Percentiles rank a stretch among this genome's conserved stretches.
Evolutionary conservation across 139 green algal genomes (phyloP).

Genomic region (Haematococcus lacustris): DNA sequence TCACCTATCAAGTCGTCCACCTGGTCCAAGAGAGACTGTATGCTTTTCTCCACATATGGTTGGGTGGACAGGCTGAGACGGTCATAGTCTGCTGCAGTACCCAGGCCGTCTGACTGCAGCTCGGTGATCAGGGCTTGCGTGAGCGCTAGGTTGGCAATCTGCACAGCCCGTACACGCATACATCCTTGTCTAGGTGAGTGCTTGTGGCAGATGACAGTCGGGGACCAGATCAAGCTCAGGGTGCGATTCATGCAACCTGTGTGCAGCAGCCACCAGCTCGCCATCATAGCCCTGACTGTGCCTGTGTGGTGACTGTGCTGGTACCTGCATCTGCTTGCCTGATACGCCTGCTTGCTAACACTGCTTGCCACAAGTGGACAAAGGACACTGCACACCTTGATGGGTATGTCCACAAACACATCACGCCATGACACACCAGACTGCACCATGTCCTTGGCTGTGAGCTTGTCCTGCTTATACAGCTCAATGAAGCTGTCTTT

Average conservation of each 20-base stretch:
- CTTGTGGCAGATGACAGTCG: too few relatives aligned
- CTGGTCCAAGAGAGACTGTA: slow-evolving; percentile 85
- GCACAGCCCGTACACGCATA: neutral
- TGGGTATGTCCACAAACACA: slow-evolving; percentile 93
- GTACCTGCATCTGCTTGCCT: too few relatives aligned
- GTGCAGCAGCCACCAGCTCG: too few relatives aligned
- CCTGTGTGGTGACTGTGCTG: too few relatives aligned
- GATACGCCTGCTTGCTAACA: neutral
- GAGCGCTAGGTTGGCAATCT: slow-evolving; percentile 66
- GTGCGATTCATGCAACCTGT: too few relatives aligned
- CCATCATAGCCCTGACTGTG: too few relatives aligned
- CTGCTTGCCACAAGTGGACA: too few relatives aligned
- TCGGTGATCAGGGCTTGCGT: slow-evolving; percentile 71
- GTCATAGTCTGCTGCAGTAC: slow-evolving; percentile 57
- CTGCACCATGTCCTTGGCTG: slow-evolving; percentile 62
- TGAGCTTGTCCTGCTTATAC: slow-evolving; percentile 62
- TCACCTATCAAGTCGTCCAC: slow-evolving; percentile 87
- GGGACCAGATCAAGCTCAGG: too few relatives aligned
- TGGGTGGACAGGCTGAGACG: slow-evolving; percentile 67
- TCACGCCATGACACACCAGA: slow-evolving; percentile 72
- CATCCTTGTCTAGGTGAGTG: too few relatives aligned
- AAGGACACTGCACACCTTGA: slow-evolving; percentile 63
- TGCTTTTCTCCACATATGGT: slow-evolving; percentile 79
- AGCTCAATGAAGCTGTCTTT: slow-evolving; percentile 85
- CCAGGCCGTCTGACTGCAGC: slow-evolving; percentile 36